Evolutionary conservation across 2,329 filamentous ascomycete genomes (phyloP), one percentile per base, ranked within the genome.

Genomic region (Colletotrichum liaoningense): DNA sequence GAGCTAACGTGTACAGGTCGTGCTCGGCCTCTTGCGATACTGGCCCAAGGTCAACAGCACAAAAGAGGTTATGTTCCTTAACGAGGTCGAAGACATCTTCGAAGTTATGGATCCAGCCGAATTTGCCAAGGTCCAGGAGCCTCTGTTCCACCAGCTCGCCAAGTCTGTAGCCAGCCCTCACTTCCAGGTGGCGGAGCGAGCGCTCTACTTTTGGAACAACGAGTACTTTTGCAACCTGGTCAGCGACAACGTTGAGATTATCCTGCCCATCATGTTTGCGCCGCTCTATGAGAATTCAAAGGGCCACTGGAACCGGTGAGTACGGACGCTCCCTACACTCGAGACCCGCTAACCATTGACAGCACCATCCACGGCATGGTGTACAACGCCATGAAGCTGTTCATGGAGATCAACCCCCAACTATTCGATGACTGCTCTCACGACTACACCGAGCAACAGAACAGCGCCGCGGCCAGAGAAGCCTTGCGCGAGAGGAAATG

Each of bases 1-100:
- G n/a, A 54, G 22, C 73, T 75, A 26, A 72, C 22, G 65, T 67
- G 54, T 71, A 19, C 75, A 95, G 94, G 95, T 98, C 75, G 97
- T 99, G 62, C 91, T 98, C 76, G 97, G 97, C 58, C 88, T 99
- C 69, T 88, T 99, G 75, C 93, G 97, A 77, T 99, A 98, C 83
- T 99, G 97, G 97, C 97, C 97, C 60, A 99, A 99, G 88, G 95
- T 97, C 79, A 99, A 99, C 85, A 98, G 97, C 84, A 99, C 97
- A 66, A 99, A 99, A 84, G 97, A 99, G 84, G 97, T 99, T 80
- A 99, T 99, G 97, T 99, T 97, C 85, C 87, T 99, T 78, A 99
- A 99, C 79, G 97, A 99, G 84, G 96, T 99, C 42, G 97, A 99
- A 83, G 97, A 99, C 81, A 99, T 99, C 75, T 99, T 99, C 81